These are phyloP conservation scores for Corymbia maculata DNA, from an alignment of 345 rosid genomes.

Conservation along the genomic window DNA sequence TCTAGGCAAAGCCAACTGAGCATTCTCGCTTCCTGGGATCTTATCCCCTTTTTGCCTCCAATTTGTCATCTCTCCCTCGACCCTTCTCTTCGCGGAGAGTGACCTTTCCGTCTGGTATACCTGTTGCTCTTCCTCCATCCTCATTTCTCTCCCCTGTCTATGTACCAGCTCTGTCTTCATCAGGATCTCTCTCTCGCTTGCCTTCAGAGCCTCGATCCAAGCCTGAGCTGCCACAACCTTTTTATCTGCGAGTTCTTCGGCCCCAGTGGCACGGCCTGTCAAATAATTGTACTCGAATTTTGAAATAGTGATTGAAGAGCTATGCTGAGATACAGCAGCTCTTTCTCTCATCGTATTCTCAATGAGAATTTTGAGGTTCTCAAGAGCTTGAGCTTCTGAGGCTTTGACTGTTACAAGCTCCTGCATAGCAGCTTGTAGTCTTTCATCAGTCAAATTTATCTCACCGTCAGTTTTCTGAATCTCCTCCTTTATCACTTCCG, in stretches of 20 bases:
- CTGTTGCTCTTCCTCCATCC: constrained; percentile 47
- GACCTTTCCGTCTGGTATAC: constrained; percentile 34
- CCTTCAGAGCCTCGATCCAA: constrained; percentile 77
- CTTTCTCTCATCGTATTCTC: constrained; percentile 36
- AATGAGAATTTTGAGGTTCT: constrained; percentile 35
- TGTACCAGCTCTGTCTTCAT: constrained; percentile 48
- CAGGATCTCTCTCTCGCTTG: constrained; percentile 59
- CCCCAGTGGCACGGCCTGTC: constrained; percentile 47
- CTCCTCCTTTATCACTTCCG: constrained; percentile 28
- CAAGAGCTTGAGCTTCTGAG: constrained; percentile 50
- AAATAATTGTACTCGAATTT: constrained; percentile 80
- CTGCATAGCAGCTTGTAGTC: constrained; percentile 33
- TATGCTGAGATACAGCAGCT: constrained; percentile 28
- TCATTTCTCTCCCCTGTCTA: constrained; percentile 30
- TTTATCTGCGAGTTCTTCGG: constrained; percentile 74
- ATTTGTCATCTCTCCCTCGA: constrained; percentile 35
- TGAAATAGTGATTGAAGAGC: constrained; percentile 44
- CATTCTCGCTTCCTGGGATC: constrained; percentile 9
- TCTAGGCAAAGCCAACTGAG: constrained; percentile 10
- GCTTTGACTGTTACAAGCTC: constrained; percentile 53
- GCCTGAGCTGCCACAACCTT: constrained; percentile 93
- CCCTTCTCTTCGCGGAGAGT: constrained; percentile 34
- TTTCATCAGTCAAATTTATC: constrained; percentile 44
- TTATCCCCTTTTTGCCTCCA: constrained; percentile 17
- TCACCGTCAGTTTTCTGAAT: constrained; percentile 36